These are phyloP conservation scores for Pichia rugopelliculosa DNA, from an alignment of 805 yeast genomes.

Conservation along the genomic window DNA sequence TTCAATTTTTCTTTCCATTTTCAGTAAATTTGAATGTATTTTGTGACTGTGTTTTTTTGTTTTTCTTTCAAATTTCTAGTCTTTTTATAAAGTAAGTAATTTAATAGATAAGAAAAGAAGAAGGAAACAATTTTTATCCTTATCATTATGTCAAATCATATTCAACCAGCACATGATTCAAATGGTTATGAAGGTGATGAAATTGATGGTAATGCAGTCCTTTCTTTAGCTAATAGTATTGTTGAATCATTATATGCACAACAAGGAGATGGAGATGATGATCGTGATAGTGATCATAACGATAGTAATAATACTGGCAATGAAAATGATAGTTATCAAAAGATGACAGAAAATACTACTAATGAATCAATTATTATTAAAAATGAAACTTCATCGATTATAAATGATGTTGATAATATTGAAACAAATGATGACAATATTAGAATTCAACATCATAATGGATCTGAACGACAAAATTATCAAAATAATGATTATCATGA, in stretches of 20 bases:
- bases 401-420: neutral
- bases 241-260: constrained; percentile 6
- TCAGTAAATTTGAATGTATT: neutral
- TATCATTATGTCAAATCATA: neutral
- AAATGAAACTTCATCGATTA: too few species aligned
- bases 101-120: neutral
- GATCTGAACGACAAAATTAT: neutral
- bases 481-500: neutral
- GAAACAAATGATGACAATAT: neutral
- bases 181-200: neutral
- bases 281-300: neutral
- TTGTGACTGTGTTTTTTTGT: constrained; percentile 16
- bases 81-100: neutral
- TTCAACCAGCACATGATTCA: neutral
- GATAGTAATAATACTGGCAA: neutral
- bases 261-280: neutral
- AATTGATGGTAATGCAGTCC: neutral
- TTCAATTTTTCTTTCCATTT: neutral
- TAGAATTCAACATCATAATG: neutral
- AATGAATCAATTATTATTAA: neutral
- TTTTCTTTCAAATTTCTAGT: constrained; percentile 4
- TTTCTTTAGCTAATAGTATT: constrained; percentile 4
- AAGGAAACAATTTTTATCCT: neutral
- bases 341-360: neutral
- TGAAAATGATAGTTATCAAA: neutral